Percentiles rank a stretch among this genome's conserved stretches.
Evolutionary conservation across 2,329 filamentous ascomycete genomes (phyloP).

Genomic region (Phialemoniopsis sp.): DNA sequence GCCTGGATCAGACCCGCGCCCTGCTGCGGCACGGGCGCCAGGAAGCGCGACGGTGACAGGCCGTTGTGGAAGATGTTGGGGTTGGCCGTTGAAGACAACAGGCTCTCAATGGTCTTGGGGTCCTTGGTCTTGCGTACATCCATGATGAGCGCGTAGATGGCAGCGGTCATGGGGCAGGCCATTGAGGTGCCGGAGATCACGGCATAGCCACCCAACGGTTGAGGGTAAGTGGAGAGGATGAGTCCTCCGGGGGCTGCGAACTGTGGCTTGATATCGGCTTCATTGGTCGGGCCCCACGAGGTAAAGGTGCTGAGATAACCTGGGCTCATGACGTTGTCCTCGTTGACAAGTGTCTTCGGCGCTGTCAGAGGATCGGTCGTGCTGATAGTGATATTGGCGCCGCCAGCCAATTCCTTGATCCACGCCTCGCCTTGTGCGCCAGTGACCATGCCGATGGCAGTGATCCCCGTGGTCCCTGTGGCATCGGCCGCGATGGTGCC

Average conservation of each 20-base stretch:
- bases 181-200: constrained; percentile 51
- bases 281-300: constrained; percentile 42
- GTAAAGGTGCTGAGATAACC: constrained; percentile 34
- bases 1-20: constrained; percentile 58
- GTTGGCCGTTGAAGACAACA: constrained; percentile 44
- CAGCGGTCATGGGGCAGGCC: constrained; percentile 40
- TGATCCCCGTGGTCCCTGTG: constrained; percentile 20
- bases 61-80: constrained; percentile 45
- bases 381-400: constrained; percentile 35
- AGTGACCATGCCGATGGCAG: constrained; percentile 35
- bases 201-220: constrained; percentile 34
- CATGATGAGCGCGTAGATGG: constrained; percentile 48
- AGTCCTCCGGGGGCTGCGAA: constrained; percentile 40
- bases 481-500: constrained; percentile 29
- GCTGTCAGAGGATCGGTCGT: constrained; percentile 36
- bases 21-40: constrained; percentile 56
- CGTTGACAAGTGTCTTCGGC: constrained; percentile 23
- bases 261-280: constrained; percentile 43
- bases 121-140: constrained; percentile 46
- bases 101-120: constrained; percentile 42
- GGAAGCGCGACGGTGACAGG: constrained; percentile 23
- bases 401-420: constrained; percentile 35
- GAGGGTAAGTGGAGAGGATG: constrained; percentile 48
- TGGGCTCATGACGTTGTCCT: constrained; percentile 36
- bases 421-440: constrained; percentile 35